Evolutionary conservation across 441 rosid species (phyloP).

Genomic region (Euphorbia corollata): DNA sequence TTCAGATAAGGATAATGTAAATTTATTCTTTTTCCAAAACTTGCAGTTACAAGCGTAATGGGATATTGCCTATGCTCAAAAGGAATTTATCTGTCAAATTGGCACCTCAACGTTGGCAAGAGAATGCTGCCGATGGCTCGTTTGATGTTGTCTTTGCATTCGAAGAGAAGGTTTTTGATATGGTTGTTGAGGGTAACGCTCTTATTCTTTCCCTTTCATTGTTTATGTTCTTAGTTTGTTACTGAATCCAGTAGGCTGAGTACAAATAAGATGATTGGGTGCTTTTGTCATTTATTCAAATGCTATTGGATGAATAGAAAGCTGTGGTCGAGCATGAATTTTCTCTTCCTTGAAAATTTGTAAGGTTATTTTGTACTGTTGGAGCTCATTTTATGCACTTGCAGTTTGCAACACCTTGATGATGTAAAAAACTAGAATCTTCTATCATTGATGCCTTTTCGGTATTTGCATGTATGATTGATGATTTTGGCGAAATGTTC

Average conservation of each 20-base stretch:
- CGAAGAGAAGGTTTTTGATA: slow-evolving; percentile 92
- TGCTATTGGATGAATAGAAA: background rate
- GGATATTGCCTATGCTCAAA: slow-evolving; percentile 85
- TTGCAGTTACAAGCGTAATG: slow-evolving; percentile 79
- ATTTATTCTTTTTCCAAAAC: slow-evolving; percentile 9
- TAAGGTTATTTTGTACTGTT: background rate
- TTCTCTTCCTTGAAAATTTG: background rate
- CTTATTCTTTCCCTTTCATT: background rate
- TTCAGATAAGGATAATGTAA: background rate
- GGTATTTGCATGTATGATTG: background rate
- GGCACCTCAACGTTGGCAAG: slow-evolving; percentile 96
- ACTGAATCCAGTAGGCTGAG: background rate
- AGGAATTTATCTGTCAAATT: slow-evolving; percentile 65
- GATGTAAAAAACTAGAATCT: too few relatives aligned
- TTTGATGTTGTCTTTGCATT: slow-evolving; percentile 71
- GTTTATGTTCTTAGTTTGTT: background rate
- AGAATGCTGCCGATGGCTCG: slow-evolving; percentile 74
- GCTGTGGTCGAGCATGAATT: too few relatives aligned
- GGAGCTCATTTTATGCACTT: background rate
- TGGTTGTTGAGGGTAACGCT: slow-evolving; percentile 63
- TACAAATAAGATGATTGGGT: background rate
- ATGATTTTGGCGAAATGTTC: slow-evolving; percentile 20
- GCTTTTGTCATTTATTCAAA: too few relatives aligned
- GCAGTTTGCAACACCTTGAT: background rate
- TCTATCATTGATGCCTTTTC: background rate